Base-by-base conservation (phyloP, 345 rosid species). In the Excoecaria agallocha region DNA sequence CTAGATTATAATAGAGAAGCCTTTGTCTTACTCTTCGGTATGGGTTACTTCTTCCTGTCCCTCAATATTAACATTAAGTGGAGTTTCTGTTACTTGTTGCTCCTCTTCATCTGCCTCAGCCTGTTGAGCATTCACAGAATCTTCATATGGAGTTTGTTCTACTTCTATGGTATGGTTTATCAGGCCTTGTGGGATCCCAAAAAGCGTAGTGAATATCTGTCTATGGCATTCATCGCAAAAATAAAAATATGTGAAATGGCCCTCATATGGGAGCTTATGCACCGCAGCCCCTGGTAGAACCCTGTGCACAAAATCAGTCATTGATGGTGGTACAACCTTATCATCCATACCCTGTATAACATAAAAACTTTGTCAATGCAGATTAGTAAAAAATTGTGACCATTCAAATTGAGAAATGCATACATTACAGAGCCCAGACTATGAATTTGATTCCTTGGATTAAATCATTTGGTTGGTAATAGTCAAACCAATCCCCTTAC, bases 191-290 rank as follows among this genome's bases (percentile, higher is more conserved):
- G 93, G 91, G 30, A 86, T 84, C 72, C 90, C 90, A 2, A 89
- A 85, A 71, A 89, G 86, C 58, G 90, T 82, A 48, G 90, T 89
- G 76, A 87, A 84, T 79, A 89, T 85, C 81, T 89, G 93, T 78
- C 90, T 76, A 68, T 87, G 93, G 73, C 93, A 89, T 82, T 89
- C 91, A 49, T 89, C 86, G 6, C 93, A 87, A 30, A 89, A 89
- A 71, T 73, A 86, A 60, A 86, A 74, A 69, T 86, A 89, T 0
- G 93, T 89, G 80, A 79, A 89, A 61, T 89, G 93, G 24, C 93
- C 93, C 76, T 89, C 91, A 9, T 87, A 89, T 13, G 93, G 93
- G 16, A 89, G 86, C 73, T 89, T 87, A 76, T 89, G 93, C 65
- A 89, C 82, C 5, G 93, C 93, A 58, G 85, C 91, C 2, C 91